phyloP scores from a whole-genome alignment of 2,329 filamentous ascomycete genomes.

The Cordyceps farinosa region DNA sequence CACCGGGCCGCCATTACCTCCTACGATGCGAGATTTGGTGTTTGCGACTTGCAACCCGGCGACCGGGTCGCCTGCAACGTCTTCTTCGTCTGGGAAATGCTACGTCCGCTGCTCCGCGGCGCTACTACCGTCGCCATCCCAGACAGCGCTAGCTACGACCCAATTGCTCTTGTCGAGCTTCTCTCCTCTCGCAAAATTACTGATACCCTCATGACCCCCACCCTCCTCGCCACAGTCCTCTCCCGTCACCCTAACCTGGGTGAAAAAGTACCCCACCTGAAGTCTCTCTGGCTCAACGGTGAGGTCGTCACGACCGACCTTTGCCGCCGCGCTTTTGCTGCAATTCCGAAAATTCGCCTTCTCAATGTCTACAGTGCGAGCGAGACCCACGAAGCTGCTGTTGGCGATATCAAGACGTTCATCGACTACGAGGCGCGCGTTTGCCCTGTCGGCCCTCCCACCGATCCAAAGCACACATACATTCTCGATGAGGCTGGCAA shows the following conservation, averaged over 20 bases:
- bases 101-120: constrained; percentile 71
- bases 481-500: constrained; percentile 68
- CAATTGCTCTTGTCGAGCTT: constrained; percentile 67
- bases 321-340: constrained; percentile 62
- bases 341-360: constrained; percentile 64
- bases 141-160: constrained; percentile 75
- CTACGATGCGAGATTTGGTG: constrained; percentile 66
- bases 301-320: constrained; percentile 80
- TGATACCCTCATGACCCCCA: constrained; percentile 81
- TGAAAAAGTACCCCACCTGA: constrained; percentile 59
- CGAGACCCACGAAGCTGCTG: constrained; percentile 77
- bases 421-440: constrained; percentile 60
- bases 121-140: constrained; percentile 73
- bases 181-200: constrained; percentile 64
- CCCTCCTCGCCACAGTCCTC: constrained; percentile 70
- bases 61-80: constrained; percentile 85
- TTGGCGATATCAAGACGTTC: constrained; percentile 69
- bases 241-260: constrained; percentile 65
- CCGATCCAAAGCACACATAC: constrained; percentile 66
- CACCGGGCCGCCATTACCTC: constrained; percentile 71
- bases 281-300: constrained; percentile 75
- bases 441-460: constrained; percentile 69
- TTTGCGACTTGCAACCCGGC: constrained; percentile 66
- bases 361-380: constrained; percentile 81
- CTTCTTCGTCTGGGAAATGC: constrained; percentile 82